Base-by-base conservation (phyloP, 148 eudicot species). In the Spergularia marina region DNA sequence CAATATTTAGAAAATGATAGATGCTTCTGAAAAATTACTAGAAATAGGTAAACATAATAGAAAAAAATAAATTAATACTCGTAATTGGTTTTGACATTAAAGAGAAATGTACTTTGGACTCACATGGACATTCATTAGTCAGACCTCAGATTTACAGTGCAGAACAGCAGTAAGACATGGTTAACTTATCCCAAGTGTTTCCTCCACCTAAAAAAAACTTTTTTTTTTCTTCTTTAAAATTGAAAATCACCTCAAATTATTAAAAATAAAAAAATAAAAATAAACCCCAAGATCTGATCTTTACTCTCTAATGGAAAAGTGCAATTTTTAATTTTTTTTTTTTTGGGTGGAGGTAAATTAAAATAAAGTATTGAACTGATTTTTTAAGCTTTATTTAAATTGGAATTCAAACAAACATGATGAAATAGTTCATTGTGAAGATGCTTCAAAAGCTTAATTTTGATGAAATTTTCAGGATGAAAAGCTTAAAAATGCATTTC, bases 101-200 rank as follows among this genome's bases (percentile, higher is more conserved):
- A 34, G 20, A 66, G 18, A 20, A 67, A 57, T 67, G 55, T 15
- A 53, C 40, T 23, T 17, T 2, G 4, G 7, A 55, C 20, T 72
- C 75, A 71, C 75, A 71, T 77, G 64, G 41, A 70, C 61, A 71
- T 70, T 71, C 54, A 71, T 16, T 30, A 13, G 17, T 62, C 25
- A 74, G 14, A 62, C 54, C 25, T 60, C 68, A 74, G 12, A 74
- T 74, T 47, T 14, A 40, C 57, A 47, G 49, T 58, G 7, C 49
- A 75, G 64, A 39, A 7, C 56, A 15, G 9, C 54, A 75, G 40
- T 20, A 55, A 65, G 59, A 66, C 51, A 70, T 23, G 44, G 75
- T 41, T 63, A 70, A 16, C 66, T 40, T 62, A 56, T 44, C 47
- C 56, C 53, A 14, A 9, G 18, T 53, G 16, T 11, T 44, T 5